Evolutionary conservation across 768 basidiomycete species (phyloP), one percentile per base, ranked within the genome.

Genomic region (Pseudohyphozyma bogoriensis): DNA sequence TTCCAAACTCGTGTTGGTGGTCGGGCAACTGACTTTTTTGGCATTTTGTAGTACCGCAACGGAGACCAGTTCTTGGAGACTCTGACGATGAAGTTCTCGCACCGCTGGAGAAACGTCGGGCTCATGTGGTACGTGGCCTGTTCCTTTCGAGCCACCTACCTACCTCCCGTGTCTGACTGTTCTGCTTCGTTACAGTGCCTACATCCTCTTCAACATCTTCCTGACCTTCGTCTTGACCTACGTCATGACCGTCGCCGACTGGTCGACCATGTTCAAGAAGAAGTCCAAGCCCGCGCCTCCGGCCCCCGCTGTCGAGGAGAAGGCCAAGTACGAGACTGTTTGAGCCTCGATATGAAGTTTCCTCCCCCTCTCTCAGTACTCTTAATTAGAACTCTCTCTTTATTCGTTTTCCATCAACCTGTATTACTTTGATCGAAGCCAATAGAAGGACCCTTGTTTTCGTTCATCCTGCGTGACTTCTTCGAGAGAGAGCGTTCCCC

Each of bases 31-130:
- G 35, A 22, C 57, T 11, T 35, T 35, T 22, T 32, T 33, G 22
- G 5, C 42, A n/a, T n/a, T 5, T 24, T 22, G 0, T 22, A 52
- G 28, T 68, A 60, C 42, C 9, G n/a, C 18, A 10, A 13, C 1
- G 69, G 69, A 22, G 67, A 70, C 49, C 40, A 66, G 47, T 70
- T 60, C 55, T 56, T 70, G 26, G 11, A 51, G 18, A 55, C 56
- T 15, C 55, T 70, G 36, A 59, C 54, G 33, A 67, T 66, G 59
- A 36, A 36, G 24, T 62, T 52, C 53, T 32, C 35, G 32, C 46
- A 67, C 58, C 57, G 64, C 15, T 68, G 60, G 61, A 33, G 68
- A 5, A 39, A 67, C 39, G 28, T 65, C 28, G 68, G 63, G 22
- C 40, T 67, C 46, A 50, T 60, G 26, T 60, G 40, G 6, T 51